A percentile compares a stretch with the other conserved stretches of the same genome.
These are phyloP conservation scores for Psidium guajava DNA, from an alignment of 345 rosid species.

Conservation along the genomic window DNA sequence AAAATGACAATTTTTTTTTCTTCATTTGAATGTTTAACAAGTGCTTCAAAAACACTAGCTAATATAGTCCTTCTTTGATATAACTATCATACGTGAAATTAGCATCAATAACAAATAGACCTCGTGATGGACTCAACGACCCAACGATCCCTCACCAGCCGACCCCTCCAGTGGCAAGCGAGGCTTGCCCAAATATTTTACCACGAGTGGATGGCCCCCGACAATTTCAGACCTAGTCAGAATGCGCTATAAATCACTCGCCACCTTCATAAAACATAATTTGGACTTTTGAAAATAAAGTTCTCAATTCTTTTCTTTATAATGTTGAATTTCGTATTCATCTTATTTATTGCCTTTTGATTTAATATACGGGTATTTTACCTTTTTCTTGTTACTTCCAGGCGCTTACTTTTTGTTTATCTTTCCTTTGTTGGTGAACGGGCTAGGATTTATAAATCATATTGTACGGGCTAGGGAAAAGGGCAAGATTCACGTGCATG, in stretches of 20 bases:
- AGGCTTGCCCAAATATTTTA: not conserved
- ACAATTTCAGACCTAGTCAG: rapidly evolving
- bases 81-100: not conserved
- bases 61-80: not conserved
- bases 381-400: not conserved
- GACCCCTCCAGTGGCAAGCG: not conserved
- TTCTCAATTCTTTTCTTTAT: not conserved
- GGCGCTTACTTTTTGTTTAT: not conserved
- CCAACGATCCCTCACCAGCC: not conserved
- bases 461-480: not conserved
- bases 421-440: not conserved
- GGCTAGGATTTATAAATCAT: no score
- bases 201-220: not conserved
- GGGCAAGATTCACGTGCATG: not conserved
- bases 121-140: not conserved
- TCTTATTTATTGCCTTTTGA: not conserved
- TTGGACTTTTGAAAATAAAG: not conserved
- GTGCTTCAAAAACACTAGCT: not conserved
- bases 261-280: not conserved
- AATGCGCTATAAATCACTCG: not conserved
- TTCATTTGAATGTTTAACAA: not conserved
- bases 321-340: not conserved
- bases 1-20: not conserved
- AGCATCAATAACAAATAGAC: not conserved
- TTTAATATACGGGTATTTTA: not conserved